Percentiles rank a stretch among this genome's conserved stretches.
These are phyloP conservation scores for Mucor mucedo DNA, from an alignment of 371 early-diverging fungal genomes.

Conservation along the genomic window DNA sequence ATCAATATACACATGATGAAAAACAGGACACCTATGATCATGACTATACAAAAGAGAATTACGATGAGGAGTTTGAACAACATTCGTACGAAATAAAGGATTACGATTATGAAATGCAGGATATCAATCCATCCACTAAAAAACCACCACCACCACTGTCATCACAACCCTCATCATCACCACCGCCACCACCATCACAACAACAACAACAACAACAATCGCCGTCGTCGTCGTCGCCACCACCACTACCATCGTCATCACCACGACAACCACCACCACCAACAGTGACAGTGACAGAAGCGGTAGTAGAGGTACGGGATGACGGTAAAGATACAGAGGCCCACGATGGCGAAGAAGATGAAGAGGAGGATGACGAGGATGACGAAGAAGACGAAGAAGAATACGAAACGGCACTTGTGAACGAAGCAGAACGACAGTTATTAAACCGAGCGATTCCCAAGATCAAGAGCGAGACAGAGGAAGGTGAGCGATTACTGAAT, in stretches of 20 bases:
- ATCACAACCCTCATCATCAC: not conserved
- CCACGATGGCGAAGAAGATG: conserved; percentile 11
- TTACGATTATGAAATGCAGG: no score
- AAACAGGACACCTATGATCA: not conserved
- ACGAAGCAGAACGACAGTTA: conserved; percentile 33
- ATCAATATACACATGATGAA: not conserved
- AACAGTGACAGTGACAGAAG: no score
- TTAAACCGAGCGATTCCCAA: conserved; percentile 17
- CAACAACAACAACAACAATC: not conserved
- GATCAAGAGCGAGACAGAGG: conserved; percentile 22
- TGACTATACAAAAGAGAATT: not conserved
- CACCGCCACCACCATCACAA: not conserved
- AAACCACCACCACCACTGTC: no score
- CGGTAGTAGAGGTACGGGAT: no score
- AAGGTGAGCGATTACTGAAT: conserved; percentile 23
- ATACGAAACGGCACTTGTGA: conserved; percentile 24
- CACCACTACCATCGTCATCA: no score
- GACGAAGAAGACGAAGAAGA: conserved; percentile 20
- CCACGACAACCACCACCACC: not conserved
- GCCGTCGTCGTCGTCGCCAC: no score
- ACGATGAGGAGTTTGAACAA: no score
- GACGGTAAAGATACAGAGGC: conserved; percentile 1
- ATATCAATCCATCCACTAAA: no score
- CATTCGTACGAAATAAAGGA: no score
- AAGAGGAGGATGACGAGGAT: conserved; percentile 8